phyloP scores from a whole-genome alignment of 331 rosid species.

The Quercus lobata region DNA sequence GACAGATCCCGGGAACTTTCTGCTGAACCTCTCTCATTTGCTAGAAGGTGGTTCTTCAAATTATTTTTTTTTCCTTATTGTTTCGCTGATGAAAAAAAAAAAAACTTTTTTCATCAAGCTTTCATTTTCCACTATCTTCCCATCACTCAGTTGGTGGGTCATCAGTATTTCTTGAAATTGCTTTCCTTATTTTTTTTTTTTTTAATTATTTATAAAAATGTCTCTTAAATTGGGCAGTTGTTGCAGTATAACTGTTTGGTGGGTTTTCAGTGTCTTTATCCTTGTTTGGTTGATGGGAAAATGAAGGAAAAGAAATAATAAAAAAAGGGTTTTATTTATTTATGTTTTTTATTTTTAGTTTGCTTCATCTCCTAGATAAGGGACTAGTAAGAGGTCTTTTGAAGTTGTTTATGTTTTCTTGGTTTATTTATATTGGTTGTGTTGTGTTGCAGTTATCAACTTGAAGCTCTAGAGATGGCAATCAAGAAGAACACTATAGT shows the following conservation, averaged over 20 bases:
- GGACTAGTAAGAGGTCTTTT: neutral
- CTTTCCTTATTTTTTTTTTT: neutral
- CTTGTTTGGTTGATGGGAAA: neutral
- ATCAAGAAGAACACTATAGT: conserved; percentile 63
- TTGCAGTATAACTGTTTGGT: neutral
- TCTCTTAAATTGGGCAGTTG: neutral
- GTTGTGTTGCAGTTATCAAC: conserved; percentile 60
- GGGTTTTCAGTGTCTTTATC: neutral
- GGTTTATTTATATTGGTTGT: neutral
- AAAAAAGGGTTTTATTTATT: neutral
- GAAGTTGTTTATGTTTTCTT: neutral
- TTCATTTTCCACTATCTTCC: neutral
- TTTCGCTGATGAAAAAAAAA: neutral
- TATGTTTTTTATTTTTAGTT: neutral
- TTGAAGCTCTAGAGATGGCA: conserved; percentile 74
- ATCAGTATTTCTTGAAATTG: neutral
- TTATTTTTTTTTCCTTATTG: neutral
- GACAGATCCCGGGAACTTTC: neutral
- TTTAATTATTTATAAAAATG: neutral
- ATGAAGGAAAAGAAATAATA: neutral
- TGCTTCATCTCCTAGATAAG: neutral
- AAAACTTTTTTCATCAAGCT: neutral
- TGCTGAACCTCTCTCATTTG: conserved; percentile 49
- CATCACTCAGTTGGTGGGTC: neutral
- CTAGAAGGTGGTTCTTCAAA: conserved; percentile 41